Evolutionary conservation across 1,139 yeast species (phyloP).

Genomic region (Lodderomyces parapsilosis): DNA sequence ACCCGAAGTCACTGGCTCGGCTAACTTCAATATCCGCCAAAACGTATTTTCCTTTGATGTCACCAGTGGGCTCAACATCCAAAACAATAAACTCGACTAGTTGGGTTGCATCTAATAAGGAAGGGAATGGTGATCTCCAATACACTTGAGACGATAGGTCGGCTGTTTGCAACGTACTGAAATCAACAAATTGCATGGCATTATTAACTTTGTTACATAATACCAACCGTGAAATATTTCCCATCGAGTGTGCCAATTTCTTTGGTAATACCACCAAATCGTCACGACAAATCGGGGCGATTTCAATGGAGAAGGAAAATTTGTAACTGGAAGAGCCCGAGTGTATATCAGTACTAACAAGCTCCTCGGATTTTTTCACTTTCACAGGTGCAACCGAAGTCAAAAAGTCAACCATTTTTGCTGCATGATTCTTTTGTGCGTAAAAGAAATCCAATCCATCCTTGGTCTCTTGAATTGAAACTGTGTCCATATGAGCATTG

Average conservation of each 20-base stretch:
- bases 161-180: constrained; percentile 74
- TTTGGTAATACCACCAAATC: constrained; percentile 90
- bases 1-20: constrained; percentile 81
- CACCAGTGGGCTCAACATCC: constrained; percentile 93
- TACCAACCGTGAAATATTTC: constrained; percentile 81
- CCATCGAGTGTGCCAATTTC: constrained; percentile 78
- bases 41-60: constrained; percentile 74
- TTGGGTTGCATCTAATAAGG: constrained; percentile 75
- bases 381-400: constrained; percentile 86
- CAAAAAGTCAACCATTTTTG: constrained; percentile 89
- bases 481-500: constrained; percentile 92
- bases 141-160: constrained; percentile 75
- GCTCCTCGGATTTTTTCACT: constrained; percentile 83
- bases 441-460: constrained; percentile 96
- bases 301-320: constrained; percentile 89
- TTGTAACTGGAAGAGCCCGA: constrained; percentile 86
- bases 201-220: constrained; percentile 83
- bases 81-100: constrained; percentile 86
- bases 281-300: constrained; percentile 97
- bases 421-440: constrained; percentile 85
- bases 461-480: constrained; percentile 85
- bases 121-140: constrained; percentile 84
- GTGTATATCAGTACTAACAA: constrained; percentile 89
- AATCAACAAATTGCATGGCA: constrained; percentile 82
- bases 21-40: constrained; percentile 90